Base-by-base conservation (phyloP, 768 basidiomycete genomes). In the Kwoniella sp. region DNA sequence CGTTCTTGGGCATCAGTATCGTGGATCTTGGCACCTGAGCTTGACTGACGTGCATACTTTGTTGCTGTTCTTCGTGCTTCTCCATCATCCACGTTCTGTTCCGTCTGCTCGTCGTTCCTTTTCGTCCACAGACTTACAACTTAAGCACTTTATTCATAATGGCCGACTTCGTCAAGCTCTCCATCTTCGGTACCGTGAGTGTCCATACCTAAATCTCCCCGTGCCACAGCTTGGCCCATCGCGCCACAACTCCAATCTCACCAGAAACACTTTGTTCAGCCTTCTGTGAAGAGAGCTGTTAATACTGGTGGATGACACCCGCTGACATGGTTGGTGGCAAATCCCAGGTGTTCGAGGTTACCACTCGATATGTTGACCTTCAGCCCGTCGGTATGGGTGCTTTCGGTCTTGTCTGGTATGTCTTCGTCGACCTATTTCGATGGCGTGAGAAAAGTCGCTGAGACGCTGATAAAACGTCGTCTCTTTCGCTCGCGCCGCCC, bases 341-440 rank as follows among this genome's bases (percentile, higher is more conserved):
- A 51, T 19, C 22, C 25, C 61, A 80, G 77, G 76, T 79, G 33
- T 80, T 76, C 46, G 79, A 96, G 90, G 94, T 97, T 63, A 96
- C 94, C 24, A 97, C 93, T 61, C 87, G 96, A 76, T 99, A 99
- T 90, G 90, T 96, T 80, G 96, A 99, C 83, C 88, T 99, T 12
- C 95, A 98, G 77, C 95, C 95, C 27, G 95, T 98, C 49, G 96
- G 95, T 80, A 98, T 98, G 95, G 95, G 95, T 68, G 96, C 96
- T 40, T 98, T 99, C 77, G 96, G 96, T 63, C 90, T 99, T 60
- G 96, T 99, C 55, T 99, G 93, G 94, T 96, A 75, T 64, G 85
- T 82, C 40, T n/a, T 29, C 24, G 21, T 13, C 21, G 19, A 1
- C 25, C 22, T 47, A 13, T 55, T 2, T 26, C n/a, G 8, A 54